These are phyloP conservation scores for Fusarium sp. DNA, from an alignment of 2,329 filamentous ascomycete species.

Conservation along the genomic window DNA sequence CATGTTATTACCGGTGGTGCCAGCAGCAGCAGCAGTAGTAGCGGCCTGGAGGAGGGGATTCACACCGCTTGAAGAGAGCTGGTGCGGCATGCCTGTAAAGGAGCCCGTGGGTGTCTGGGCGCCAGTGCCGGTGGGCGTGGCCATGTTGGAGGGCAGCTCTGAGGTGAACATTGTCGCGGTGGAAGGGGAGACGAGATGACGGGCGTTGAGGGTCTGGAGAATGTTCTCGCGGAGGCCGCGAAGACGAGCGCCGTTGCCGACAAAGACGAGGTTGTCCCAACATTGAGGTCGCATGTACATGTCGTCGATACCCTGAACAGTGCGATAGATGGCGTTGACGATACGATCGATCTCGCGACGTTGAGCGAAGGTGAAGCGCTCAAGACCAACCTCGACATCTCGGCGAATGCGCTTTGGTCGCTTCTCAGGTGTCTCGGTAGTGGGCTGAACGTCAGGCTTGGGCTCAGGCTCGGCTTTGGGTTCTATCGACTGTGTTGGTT, in stretches of 20 bases:
- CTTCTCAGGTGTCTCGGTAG: slow-evolving; percentile 52
- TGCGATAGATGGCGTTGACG: slow-evolving; percentile 83
- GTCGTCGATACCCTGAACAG: slow-evolving; percentile 85
- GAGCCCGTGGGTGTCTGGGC: slow-evolving; percentile 85
- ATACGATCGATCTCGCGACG: slow-evolving; percentile 84
- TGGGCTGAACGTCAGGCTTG: slow-evolving; percentile 35
- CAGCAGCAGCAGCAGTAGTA: slow-evolving; percentile 73
- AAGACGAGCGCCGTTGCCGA: slow-evolving; percentile 83
- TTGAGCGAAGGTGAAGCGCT: slow-evolving; percentile 77
- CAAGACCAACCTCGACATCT: slow-evolving; percentile 80
- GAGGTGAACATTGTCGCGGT: slow-evolving; percentile 97
- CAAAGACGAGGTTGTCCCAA: slow-evolving; percentile 92
- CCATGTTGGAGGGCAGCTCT: slow-evolving; percentile 92
- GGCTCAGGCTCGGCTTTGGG: slow-evolving; percentile 29
- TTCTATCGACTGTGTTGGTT: slow-evolving; percentile 34
- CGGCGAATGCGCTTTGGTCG: slow-evolving; percentile 68
- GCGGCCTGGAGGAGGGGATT: slow-evolving; percentile 94
- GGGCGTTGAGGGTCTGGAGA: slow-evolving; percentile 79
- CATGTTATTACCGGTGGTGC: slow-evolving; percentile 56
- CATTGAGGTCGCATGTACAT: slow-evolving; percentile 85
- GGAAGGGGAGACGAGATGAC: slow-evolving; percentile 90
- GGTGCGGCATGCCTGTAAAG: slow-evolving; percentile 65
- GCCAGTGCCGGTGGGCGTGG: slow-evolving; percentile 89
- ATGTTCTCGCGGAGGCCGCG: slow-evolving; percentile 91
- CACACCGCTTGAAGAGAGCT: slow-evolving; percentile 70